These are phyloP conservation scores for Craterostigma plantagineum DNA, from an alignment of 257 asterid species.

Conservation along the genomic window DNA sequence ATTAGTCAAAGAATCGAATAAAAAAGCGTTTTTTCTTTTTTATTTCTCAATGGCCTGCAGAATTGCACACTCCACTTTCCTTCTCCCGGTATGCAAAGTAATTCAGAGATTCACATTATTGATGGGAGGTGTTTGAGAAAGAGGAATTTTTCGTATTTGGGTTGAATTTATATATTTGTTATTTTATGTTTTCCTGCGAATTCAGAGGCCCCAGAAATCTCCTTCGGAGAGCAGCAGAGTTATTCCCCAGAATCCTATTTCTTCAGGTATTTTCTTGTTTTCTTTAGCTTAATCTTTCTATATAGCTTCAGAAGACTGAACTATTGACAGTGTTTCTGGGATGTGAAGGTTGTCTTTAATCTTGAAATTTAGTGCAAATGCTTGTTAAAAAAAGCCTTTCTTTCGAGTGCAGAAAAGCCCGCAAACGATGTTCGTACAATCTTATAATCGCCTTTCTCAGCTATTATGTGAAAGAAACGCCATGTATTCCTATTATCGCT, in stretches of 20 bases:
- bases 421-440: too few relatives aligned
- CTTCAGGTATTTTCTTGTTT: conserved; percentile 41
- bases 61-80: conserved; percentile 38
- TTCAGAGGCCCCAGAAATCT: conserved; percentile 42
- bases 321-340: neutral
- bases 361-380: neutral
- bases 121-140: conserved; percentile 1
- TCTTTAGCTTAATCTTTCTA: too few relatives aligned
- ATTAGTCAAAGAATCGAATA: too few relatives aligned
- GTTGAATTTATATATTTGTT: neutral
- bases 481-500: too few relatives aligned
- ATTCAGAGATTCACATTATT: neutral
- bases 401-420: too few relatives aligned
- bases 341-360: too few relatives aligned
- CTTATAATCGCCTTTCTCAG: too few relatives aligned
- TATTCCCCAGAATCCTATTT: conserved; percentile 23
- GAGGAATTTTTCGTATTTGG: neutral
- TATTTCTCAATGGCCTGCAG: conserved; percentile 63
- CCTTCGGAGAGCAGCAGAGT: conserved; percentile 26
- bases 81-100: conserved; percentile 32
- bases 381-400: conserved; percentile 1
- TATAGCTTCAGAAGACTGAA: neutral
- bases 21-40: neutral
- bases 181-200: conserved; percentile 4
- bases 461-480: too few relatives aligned